A percentile compares a stretch with the other conserved stretches of the same genome.
phyloP scores from a whole-genome alignment of 2,329 filamentous ascomycete genomes.

The Aspergillus luchuensis region DNA sequence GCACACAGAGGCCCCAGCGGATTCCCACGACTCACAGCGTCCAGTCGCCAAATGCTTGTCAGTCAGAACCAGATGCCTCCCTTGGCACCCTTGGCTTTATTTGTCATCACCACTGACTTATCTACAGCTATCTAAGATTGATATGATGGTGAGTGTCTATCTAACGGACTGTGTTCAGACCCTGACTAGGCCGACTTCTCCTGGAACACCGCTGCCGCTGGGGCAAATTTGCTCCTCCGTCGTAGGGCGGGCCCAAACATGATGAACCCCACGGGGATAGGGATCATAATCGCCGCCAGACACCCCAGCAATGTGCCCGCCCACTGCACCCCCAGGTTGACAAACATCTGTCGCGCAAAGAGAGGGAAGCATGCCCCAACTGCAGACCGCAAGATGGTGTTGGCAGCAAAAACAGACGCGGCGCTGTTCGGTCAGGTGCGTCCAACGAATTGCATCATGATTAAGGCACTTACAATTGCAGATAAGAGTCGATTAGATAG shows the following conservation, averaged over 20 bases:
- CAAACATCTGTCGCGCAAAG: slow-evolving; percentile 41
- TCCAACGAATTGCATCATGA: not conserved
- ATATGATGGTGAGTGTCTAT: not conserved
- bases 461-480: slow-evolving; percentile 37
- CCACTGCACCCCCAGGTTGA: slow-evolving; percentile 42
- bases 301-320: slow-evolving; percentile 43
- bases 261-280: slow-evolving; percentile 40
- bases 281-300: slow-evolving; percentile 40
- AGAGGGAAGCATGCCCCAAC: slow-evolving; percentile 41
- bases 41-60: not conserved
- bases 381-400: slow-evolving; percentile 41
- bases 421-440: slow-evolving; percentile 29
- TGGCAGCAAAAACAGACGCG: slow-evolving; percentile 43
- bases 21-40: not conserved
- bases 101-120: not conserved
- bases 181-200: slow-evolving; percentile 9
- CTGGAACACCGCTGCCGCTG: slow-evolving; percentile 18
- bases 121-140: not conserved
- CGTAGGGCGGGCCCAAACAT: slow-evolving; percentile 34
- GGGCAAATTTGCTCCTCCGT: slow-evolving; percentile 32
- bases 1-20: not conserved
- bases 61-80: not conserved
- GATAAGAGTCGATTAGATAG: slow-evolving; percentile 44
- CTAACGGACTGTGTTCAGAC: not conserved
- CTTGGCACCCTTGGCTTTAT: not conserved